phyloP scores from a whole-genome alignment of 805 yeast species.

The Wickerhamomyces bovis region DNA sequence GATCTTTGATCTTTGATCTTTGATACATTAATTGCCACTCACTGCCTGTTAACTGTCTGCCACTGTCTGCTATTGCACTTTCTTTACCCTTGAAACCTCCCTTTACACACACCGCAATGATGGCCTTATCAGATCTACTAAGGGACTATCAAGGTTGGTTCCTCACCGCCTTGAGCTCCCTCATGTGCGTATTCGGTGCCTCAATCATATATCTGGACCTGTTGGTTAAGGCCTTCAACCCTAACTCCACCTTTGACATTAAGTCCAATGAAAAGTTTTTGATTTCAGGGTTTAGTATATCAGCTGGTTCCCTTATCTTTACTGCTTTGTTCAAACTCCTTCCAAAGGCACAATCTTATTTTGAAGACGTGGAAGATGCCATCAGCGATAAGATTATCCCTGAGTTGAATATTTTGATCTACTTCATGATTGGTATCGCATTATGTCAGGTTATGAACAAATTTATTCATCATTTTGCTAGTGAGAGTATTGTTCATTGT shows the following conservation, averaged over 20 bases:
- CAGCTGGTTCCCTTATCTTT: constrained; percentile 76
- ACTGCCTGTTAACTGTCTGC: no score
- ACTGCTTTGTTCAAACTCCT: constrained; percentile 72
- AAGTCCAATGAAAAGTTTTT: constrained; percentile 58
- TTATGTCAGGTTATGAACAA: constrained; percentile 56
- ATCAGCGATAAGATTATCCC: constrained; percentile 19
- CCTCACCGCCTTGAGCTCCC: constrained; percentile 57
- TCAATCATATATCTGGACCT: constrained; percentile 56
- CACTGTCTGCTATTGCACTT: background rate
- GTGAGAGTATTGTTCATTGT: constrained; percentile 83
- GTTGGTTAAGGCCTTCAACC: constrained; percentile 41
- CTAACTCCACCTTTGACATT: constrained; percentile 42
- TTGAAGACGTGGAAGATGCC: constrained; percentile 20
- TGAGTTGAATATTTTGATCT: constrained; percentile 36
- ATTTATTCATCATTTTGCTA: constrained; percentile 65
- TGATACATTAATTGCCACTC: no score
- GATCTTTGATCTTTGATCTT: no score
- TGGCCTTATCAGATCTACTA: background rate
- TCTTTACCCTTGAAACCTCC: no score
- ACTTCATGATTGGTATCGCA: constrained; percentile 53
- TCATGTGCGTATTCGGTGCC: constrained; percentile 70
- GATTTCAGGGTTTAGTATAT: constrained; percentile 67
- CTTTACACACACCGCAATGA: background rate
- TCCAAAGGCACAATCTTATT: constrained; percentile 57
- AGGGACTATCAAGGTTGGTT: constrained; percentile 48